Evolutionary conservation across 257 asterid genomes (phyloP).

Genomic region (Henckelia pumila): DNA sequence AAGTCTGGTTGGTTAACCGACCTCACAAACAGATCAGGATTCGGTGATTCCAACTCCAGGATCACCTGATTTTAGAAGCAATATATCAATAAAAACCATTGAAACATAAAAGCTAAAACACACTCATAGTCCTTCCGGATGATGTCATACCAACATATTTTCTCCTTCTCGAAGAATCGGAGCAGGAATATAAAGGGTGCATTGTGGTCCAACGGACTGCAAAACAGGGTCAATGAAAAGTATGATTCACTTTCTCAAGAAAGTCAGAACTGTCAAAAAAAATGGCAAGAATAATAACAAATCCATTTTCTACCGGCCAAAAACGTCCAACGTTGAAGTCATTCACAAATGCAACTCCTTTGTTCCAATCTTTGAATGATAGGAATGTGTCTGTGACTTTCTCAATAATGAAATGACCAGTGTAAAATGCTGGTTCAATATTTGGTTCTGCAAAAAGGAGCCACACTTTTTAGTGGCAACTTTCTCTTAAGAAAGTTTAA

Average conservation of each 20-base stretch:
- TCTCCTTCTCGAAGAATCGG: slow-evolving; percentile 73
- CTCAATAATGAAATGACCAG: slow-evolving; percentile 55
- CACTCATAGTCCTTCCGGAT: neutral
- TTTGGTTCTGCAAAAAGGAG: slow-evolving; percentile 38
- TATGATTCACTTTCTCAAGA: neutral
- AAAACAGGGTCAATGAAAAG: slow-evolving; percentile 26
- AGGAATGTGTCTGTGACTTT: slow-evolving; percentile 65
- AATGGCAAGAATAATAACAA: neutral
- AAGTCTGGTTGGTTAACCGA: slow-evolving; percentile 66
- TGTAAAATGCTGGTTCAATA: slow-evolving; percentile 69
- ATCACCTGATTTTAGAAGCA: slow-evolving; percentile 50
- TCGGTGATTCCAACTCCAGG: slow-evolving; percentile 70
- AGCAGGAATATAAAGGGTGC: slow-evolving; percentile 87
- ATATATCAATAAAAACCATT: neutral
- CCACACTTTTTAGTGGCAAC: neutral
- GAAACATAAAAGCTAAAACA: neutral
- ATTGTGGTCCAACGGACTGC: slow-evolving; percentile 91
- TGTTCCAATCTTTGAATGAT: slow-evolving; percentile 86
- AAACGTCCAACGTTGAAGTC: slow-evolving; percentile 72
- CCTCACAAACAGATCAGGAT: slow-evolving; percentile 45
- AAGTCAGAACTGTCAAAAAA: neutral
- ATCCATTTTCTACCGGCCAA: slow-evolving; percentile 69
- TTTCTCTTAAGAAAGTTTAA: slow-evolving; percentile 1
- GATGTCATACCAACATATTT: slow-evolving; percentile 61
- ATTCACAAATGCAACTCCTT: slow-evolving; percentile 80